Base-by-base conservation (phyloP, 2,329 filamentous ascomycete species). In the Aspergillus luchuensis region DNA sequence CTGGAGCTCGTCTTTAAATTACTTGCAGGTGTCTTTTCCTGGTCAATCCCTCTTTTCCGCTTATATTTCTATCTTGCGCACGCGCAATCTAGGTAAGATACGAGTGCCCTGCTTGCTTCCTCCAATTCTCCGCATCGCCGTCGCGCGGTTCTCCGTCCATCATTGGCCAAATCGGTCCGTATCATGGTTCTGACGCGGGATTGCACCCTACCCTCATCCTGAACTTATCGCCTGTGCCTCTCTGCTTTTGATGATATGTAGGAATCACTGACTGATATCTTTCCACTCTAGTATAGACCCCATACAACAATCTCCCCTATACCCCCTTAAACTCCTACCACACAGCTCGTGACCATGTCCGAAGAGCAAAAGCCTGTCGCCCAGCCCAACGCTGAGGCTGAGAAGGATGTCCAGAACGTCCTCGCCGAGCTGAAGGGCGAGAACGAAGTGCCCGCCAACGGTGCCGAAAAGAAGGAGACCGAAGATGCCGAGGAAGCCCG, bases 351-450 rank as follows among this genome's bases (percentile, higher is more conserved):
- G 76, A 57, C 55, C 59, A 78, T 78, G 76, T 69, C 75, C 49
- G 74, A 76, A 54, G 74, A 77, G 69, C 71, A 75, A 59, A 77
- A 78, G 64, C 63, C 70, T 49, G 65, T 68, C 45, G 60, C 67
- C 43, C 71, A 72, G 47, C 62, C 72, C 48, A 80, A 81, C 65
- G 69, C 70, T 23, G 75, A 77, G 49, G 76, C 79, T n/a, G 77
- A 78, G 61, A 74, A 79, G 70, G 79, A 81, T 69, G 78, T 80
- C 13, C 73, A 80, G 69, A 74, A 77, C 60, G 72, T 81, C 56
- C 73, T 80, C 47, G 77, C 77, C 19, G 78, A 81, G 68, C 69
- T 81, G 66, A 77, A 80, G 71, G 74, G 67, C 33, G 75, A 76
- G 36, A 55, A 63, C 41, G 59, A 62, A 43, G 58, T 57, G 30